Evolutionary conservation across 139 green algal genomes (phyloP).

Genomic region (Chlamydomonas incerta): DNA sequence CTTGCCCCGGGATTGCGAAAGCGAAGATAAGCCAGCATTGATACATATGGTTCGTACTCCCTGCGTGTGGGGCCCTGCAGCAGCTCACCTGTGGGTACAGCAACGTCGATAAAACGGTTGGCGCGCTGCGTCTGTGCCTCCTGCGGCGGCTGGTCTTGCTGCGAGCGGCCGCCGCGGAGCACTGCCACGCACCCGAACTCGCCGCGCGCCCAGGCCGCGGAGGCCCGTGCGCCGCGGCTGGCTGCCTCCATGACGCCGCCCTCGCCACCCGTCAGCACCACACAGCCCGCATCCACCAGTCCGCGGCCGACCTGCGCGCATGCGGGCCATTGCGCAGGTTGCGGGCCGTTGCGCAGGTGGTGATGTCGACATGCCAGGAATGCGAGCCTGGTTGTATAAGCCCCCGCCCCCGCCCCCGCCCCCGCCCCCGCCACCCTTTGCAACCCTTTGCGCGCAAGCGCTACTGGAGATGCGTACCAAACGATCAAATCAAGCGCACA

Average conservation of each 20-base stretch:
- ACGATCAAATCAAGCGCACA: not conserved
- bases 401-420: no score
- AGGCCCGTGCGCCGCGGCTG: not conserved
- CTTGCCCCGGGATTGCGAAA: no score
- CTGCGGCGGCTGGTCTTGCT: not conserved
- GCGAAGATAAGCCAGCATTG: not conserved
- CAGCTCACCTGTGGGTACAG: not conserved
- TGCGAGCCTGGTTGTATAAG: no score
- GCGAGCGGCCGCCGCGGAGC: not conserved
- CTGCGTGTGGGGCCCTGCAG: not conserved
- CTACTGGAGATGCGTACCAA: not conserved
- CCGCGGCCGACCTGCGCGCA: constrained; percentile 23
- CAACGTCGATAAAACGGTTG: constrained; percentile 27
- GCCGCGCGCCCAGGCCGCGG: not conserved
- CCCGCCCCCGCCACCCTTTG: not conserved
- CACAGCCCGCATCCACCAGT: constrained; percentile 34
- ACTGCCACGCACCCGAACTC: constrained; percentile 1
- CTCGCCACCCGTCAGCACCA: constrained; percentile 45
- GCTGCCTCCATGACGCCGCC: constrained; percentile 47
- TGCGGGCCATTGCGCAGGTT: no score
- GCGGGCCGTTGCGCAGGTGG: no score
- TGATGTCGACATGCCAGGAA: no score
- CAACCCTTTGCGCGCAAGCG: no score
- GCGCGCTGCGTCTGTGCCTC: not conserved
- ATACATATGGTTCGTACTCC: not conserved